A percentile compares a stretch with the other conserved stretches of the same genome.
Evolutionary conservation across 257 asterid species (phyloP).

Genomic region (Plectranthus barbatus): DNA sequence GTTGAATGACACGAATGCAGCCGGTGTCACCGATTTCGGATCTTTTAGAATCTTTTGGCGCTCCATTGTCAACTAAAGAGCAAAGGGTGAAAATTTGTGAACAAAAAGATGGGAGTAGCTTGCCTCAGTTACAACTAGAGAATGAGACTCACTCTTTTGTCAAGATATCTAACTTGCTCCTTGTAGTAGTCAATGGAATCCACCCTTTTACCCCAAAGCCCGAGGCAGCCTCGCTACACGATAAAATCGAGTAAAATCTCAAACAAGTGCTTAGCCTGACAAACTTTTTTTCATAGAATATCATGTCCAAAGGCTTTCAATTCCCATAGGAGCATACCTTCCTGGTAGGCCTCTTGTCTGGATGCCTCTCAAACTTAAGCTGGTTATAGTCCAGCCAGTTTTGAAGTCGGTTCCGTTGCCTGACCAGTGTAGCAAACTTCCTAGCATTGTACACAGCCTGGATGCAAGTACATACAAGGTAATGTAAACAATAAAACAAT

Average conservation of each 20-base stretch:
- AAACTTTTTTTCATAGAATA: background rate
- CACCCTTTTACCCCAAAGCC: constrained; percentile 71
- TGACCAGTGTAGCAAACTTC: constrained; percentile 69
- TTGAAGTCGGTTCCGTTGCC: constrained; percentile 64
- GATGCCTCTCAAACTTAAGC: constrained; percentile 81
- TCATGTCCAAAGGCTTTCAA: no score
- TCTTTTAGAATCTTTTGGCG: constrained; percentile 73
- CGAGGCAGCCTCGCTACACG: constrained; percentile 75
- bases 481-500: background rate
- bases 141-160: constrained; percentile 46
- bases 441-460: constrained; percentile 90
- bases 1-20: constrained; percentile 87
- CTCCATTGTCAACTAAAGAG: constrained; percentile 65
- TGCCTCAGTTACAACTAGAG: constrained; percentile 1
- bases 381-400: constrained; percentile 93
- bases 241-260: constrained; percentile 3
- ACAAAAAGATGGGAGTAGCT: background rate
- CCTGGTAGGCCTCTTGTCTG: constrained; percentile 71
- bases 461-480: background rate
- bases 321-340: constrained; percentile 39
- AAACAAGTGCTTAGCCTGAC: background rate
- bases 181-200: constrained; percentile 77
- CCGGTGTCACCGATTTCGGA: constrained; percentile 53
- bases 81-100: background rate
- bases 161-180: constrained; percentile 51